These are phyloP conservation scores for Fusarium sp. DNA, from an alignment of 2,329 filamentous ascomycete species.

Conservation along the genomic window DNA sequence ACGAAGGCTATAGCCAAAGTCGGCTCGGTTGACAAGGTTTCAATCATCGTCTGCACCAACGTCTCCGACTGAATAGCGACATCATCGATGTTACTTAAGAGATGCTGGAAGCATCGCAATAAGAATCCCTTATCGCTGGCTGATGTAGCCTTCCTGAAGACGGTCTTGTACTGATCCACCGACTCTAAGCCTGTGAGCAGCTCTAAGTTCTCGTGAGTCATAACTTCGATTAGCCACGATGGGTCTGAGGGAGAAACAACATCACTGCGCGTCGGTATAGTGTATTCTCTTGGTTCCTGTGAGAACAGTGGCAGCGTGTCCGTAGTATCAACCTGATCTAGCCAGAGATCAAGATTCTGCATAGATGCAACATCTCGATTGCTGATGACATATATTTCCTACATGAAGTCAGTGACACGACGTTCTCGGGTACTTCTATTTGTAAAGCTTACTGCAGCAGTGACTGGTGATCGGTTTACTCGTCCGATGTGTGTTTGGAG, in stretches of 20 bases:
- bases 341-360: constrained; percentile 1
- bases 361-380: constrained; percentile 10
- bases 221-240: background rate
- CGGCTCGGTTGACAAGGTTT: background rate
- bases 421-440: rapidly evolving
- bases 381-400: constrained; percentile 10
- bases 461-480: background rate
- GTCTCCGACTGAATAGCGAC: rapidly evolving
- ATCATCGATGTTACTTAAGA: background rate
- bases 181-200: background rate
- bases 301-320: background rate
- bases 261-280: background rate
- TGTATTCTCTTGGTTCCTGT: background rate
- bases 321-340: background rate
- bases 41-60: background rate
- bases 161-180: background rate
- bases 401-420: rapidly evolving
- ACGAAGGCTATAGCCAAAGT: background rate
- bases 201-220: background rate
- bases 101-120: background rate
- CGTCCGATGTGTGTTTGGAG: constrained; percentile 1
- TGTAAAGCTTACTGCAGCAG: background rate
- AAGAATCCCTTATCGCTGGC: background rate
- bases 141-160: background rate
- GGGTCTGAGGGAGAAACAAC: background rate